Evolutionary conservation across 2,329 filamentous ascomycete genomes (phyloP), one percentile per base, ranked within the genome.

Genomic region (Geosmithia putterillii): DNA sequence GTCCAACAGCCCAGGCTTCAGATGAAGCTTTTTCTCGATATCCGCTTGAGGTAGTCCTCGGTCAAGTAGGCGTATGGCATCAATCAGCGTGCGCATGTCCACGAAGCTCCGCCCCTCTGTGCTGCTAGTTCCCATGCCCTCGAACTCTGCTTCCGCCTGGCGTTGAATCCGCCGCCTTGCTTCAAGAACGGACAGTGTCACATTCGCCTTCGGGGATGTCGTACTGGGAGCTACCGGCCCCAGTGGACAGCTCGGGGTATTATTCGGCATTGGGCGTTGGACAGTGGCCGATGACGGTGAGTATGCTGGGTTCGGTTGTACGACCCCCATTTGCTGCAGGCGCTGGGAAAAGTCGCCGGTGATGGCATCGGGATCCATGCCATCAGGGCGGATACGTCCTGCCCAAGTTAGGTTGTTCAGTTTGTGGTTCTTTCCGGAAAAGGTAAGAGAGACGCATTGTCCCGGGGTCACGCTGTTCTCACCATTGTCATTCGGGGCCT

Each of bases 291-390:
- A 76, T 2, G 71, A 73, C 20, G 68, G 61, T 6, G 72, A 76
- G 40, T 64, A 69, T 4, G 69, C 74, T 23, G 73, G 72, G 48
- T 70, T 72, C 4, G 74, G 72, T 40, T 71, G 64, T 8, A 65
- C 73, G 23, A 75, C 60, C 52, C 73, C 74, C 66, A 78, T 74
- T 47, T 71, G 58, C 21, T 64, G 64, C 5, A 78, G 64, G 15
- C 74, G 71, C 41, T 59, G 58, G 8, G 72, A 67, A 55, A 74
- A 76, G 47, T 59, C 66, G n/a, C 61, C 54, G 38, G 62, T 57
- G 17, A 59, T 48, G 32, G 56, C 52, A 50, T 71, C 63, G n/a
- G 69, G 63, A 45, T 69, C 62, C 47, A 52, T 50, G 32, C 57
- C 57, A 45, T 71, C 65, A 35, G 60, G 53, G 43, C 53, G 59